Conservation (phyloP, 306 rosid species). For the Quercus robur region DNA sequence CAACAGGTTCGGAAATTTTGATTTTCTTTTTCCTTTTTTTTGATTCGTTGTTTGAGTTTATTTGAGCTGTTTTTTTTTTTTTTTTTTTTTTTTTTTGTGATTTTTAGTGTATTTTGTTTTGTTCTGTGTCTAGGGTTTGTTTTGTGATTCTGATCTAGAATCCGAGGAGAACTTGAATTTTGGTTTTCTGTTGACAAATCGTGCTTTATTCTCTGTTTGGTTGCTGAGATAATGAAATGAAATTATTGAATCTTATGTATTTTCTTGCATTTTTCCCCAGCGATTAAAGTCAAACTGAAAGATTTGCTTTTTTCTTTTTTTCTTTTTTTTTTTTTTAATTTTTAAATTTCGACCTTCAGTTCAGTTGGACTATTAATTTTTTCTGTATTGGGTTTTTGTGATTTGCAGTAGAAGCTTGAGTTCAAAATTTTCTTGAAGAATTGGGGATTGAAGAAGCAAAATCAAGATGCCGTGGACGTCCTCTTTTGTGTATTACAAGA, state of each 20-base stretch:
- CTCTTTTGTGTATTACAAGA: constrained; percentile 53
- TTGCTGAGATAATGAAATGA: no score
- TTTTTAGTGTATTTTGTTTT: neutral
- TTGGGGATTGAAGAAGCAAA: constrained; percentile 39
- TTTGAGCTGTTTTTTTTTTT: neutral
- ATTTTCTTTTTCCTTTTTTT: no score
- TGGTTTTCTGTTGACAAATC: no score
- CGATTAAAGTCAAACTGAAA: no score
- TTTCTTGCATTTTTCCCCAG: no score
- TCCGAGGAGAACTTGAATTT: neutral
- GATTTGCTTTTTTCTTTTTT: constrained; percentile 1
- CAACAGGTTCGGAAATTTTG: neutral
- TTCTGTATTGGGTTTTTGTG: neutral
- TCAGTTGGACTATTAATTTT: neutral
- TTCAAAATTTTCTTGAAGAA: constrained; percentile 11
- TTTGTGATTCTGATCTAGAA: neutral
- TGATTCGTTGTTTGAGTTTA: neutral
- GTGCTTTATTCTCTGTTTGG: no score
- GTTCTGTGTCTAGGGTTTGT: constrained; percentile 7
- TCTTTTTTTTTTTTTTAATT: neutral
- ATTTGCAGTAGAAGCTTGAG: constrained; percentile 33
- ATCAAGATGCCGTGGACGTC: constrained; percentile 93
- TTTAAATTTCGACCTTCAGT: neutral
- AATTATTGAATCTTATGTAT: no score
- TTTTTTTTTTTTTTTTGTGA: neutral